Evolutionary conservation across 2,329 filamentous ascomycete genomes (phyloP), one percentile per base, ranked within the genome.

Genomic region (Amauroascus verrucosus): DNA sequence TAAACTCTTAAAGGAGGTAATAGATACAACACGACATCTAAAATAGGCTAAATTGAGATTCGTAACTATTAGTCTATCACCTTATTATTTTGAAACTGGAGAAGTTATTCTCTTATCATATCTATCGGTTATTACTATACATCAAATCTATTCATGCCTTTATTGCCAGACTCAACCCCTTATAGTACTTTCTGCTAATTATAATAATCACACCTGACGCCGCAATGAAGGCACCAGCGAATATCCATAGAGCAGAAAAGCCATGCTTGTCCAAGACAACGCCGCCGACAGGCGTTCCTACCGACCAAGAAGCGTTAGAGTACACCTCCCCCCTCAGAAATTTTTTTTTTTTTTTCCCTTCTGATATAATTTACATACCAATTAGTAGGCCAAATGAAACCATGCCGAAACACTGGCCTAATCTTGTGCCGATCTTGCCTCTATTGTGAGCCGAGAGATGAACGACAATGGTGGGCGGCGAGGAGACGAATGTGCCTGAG

Each of bases 371-470:
- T n/a, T n/a, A 16, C 47, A 26, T 40, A 49, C 47, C 47, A 18
- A 49, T 49, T 14, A 49, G 28, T 11, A 49, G 20, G 3, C 47
- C 47, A 28, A 49, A 49, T 6, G 47, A n/a, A 6, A 49, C 33
- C 13, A 49, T 22, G 16, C 47, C 47, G 13, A 49, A 49, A 16
- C 18, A 26, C 63, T 77, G 75, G 14, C 77, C 78, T 57, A 78
- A 71, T 48, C 78, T 76, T 0, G 80, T 78, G 0, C 81, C 80
- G 14, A 81, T 69, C 38, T 78, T 70, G 14, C 73, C 70, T 7
- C 76, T 68, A 56, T 80, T 72, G 38, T 70, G 4, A 22, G 47
- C 14, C 8, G 47, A 49, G 70, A 68, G 32, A 24, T 40, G 32
- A 14, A 49, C 47, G 33, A 49, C 22, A 20, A 28, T 40, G 1